phyloP scores from a whole-genome alignment of 768 basidiomycete species.

The Xanthoconium stramineum region DNA sequence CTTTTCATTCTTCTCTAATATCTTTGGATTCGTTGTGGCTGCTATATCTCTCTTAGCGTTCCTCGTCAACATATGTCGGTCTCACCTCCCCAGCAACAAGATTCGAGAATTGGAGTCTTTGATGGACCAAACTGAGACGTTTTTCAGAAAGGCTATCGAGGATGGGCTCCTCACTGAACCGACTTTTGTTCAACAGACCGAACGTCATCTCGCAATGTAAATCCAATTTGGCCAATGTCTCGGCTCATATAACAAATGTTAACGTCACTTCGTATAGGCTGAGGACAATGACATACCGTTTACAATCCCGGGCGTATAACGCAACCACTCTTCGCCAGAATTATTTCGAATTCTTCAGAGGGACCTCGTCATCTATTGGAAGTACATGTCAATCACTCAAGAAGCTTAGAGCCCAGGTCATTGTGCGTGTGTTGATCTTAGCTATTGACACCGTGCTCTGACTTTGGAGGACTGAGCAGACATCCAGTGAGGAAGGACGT shows the following conservation, averaged over 20 bases:
- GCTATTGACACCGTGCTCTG: not conserved
- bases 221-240: no score
- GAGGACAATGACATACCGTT: not conserved
- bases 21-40: not conserved
- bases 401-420: not conserved
- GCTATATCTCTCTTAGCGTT: not conserved
- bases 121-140: not conserved
- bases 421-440: not conserved
- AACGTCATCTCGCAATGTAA: not conserved
- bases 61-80: not conserved
- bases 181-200: not conserved
- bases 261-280: not conserved
- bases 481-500: not conserved
- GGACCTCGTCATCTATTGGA: not conserved
- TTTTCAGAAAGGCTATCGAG: slow-evolving; percentile 1
- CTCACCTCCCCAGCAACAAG: slow-evolving; percentile 5
- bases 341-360: not conserved
- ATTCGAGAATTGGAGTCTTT: not conserved
- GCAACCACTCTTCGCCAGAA: not conserved
- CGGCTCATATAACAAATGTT: not conserved
- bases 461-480: not conserved
- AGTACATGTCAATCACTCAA: not conserved
- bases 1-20: slow-evolving; percentile 1
- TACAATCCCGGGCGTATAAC: not conserved
- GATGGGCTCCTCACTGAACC: not conserved